These are phyloP conservation scores for Pyrenophora tritici-repentis DNA, from an alignment of 2,329 filamentous ascomycete genomes.

Conservation along the genomic window DNA sequence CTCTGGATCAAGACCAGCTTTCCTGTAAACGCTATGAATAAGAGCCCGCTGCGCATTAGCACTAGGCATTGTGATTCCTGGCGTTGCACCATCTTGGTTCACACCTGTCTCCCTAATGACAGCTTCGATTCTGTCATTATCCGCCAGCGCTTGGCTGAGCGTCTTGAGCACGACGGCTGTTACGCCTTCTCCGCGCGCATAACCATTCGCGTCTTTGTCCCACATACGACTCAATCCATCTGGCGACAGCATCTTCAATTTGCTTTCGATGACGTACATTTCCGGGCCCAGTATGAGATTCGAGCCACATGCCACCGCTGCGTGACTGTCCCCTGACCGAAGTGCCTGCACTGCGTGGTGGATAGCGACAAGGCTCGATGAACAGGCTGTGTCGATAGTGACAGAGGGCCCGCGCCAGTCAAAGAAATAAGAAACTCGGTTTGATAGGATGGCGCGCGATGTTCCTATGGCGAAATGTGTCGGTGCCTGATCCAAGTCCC, in stretches of 20 bases:
- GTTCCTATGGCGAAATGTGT: conserved; percentile 33
- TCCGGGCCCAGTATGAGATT: conserved; percentile 17
- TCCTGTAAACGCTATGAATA: conserved; percentile 42
- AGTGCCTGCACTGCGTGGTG: conserved; percentile 28
- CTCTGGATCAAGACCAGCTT: conserved; percentile 43
- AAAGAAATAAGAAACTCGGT: conserved; percentile 47
- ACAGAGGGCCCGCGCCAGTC: conserved; percentile 45
- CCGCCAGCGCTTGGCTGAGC: conserved; percentile 53
- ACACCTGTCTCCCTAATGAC: conserved; percentile 44
- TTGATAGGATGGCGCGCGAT: conserved; percentile 34
- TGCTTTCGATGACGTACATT: conserved; percentile 30
- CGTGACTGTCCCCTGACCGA: conserved; percentile 14
- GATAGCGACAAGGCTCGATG: conserved; percentile 37
- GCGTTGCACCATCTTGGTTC: conserved; percentile 48
- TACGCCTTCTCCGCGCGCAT: conserved; percentile 59
- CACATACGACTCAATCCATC: conserved; percentile 37
- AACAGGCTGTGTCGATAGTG: conserved; percentile 49
- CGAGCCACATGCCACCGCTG: conserved; percentile 21
- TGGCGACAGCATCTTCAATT: conserved; percentile 41
- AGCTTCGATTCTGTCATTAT: conserved; percentile 53
- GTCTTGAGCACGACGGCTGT: conserved; percentile 58
- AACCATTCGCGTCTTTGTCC: conserved; percentile 53
- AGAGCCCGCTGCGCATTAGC: conserved; percentile 51
- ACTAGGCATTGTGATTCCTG: conserved; percentile 50
- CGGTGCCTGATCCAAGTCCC: conserved; percentile 22